Percentiles rank a stretch among this genome's conserved stretches.
Conservation (phyloP, 225 moss, liverwort and hornwort species). For the Sphagnum contortum region DNA sequence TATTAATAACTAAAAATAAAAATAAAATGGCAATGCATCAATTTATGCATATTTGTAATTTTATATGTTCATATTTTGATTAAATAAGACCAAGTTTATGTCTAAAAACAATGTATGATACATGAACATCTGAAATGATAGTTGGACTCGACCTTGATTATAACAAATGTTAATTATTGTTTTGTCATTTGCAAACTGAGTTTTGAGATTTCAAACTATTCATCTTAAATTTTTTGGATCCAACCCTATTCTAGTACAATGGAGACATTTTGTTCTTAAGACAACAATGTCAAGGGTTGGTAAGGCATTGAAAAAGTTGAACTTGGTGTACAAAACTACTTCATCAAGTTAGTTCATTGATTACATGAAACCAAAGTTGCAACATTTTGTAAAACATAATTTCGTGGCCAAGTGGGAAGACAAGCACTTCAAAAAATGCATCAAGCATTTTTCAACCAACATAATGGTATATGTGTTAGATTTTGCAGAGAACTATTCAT, state of each 20-base stretch:
- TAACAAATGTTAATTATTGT: neutral
- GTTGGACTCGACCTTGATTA: neutral
- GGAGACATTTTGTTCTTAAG: neutral
- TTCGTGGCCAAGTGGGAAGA: neutral
- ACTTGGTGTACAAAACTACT: neutral
- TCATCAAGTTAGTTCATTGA: neutral
- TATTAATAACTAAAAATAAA: no score
- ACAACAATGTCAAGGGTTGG: neutral
- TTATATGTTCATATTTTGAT: no score
- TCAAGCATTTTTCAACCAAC: neutral
- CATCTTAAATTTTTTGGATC: no score
- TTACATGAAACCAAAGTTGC: conserved; percentile 5
- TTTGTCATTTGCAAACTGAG: no score
- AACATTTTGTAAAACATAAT: neutral
- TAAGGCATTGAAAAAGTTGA: neutral
- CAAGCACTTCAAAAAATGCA: neutral
- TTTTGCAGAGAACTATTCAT: conserved; percentile 1
- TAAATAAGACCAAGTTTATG: no score
- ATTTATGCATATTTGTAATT: no score
- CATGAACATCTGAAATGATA: neutral
- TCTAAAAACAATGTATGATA: neutral
- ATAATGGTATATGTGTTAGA: neutral
- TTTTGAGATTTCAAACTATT: no score
- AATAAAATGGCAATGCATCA: no score
- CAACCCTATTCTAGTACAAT: neutral